phyloP scores from a whole-genome alignment of 129 eudicot species.

The Artemisia tridentata region DNA sequence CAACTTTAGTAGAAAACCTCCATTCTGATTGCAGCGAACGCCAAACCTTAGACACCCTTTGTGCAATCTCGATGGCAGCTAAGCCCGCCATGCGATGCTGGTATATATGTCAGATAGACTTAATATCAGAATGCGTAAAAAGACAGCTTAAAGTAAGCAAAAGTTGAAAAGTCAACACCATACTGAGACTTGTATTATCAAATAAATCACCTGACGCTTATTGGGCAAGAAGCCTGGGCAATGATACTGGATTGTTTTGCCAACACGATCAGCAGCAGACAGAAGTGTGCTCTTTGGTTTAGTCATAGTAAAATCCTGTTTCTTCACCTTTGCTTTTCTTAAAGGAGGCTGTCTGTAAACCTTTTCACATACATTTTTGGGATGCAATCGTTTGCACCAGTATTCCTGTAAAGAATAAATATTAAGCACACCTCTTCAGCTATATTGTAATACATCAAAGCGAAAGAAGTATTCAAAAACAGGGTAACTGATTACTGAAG shows the following conservation, averaged over 20 bases:
- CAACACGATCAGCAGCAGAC: conserved; percentile 81
- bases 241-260: conserved; percentile 75
- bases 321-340: conserved; percentile 78
- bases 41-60: conserved; percentile 86
- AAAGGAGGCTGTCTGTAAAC: conserved; percentile 95
- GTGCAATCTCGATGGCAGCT: conserved; percentile 98
- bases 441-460: conserved; percentile 12
- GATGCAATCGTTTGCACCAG: conserved; percentile 98
- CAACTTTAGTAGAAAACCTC: conserved; percentile 69
- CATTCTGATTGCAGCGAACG: conserved; percentile 84
- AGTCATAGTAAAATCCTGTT: conserved; percentile 74
- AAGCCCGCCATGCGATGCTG: conserved; percentile 99
- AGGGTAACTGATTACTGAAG: conserved; percentile 4
- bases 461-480: background rate
- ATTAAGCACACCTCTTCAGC: background rate
- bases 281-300: conserved; percentile 75
- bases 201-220: conserved; percentile 78
- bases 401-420: conserved; percentile 56
- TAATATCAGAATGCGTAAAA: background rate
- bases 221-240: conserved; percentile 90
- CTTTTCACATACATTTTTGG: conserved; percentile 93
- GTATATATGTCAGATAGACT: conserved; percentile 5
- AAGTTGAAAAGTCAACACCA: conserved; percentile 1
- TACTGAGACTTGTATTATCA: background rate
- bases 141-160: background rate